phyloP scores from a whole-genome alignment of 306 rosid species.

The Prinsepia uniflora region DNA sequence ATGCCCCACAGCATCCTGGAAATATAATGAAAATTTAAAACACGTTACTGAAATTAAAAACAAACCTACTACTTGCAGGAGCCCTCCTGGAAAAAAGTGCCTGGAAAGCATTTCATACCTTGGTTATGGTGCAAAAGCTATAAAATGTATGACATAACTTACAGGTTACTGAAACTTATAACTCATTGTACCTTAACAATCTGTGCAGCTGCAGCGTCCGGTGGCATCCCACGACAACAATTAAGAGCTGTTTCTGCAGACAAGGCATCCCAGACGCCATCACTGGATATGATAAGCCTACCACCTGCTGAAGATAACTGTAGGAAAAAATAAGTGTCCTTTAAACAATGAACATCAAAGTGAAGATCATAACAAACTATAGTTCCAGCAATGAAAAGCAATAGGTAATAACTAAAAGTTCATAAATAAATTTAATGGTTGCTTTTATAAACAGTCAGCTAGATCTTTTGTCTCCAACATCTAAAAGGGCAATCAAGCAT shows the following conservation, averaged over 20 bases:
- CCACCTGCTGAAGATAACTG: slow-evolving; percentile 94
- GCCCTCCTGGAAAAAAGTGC: slow-evolving; percentile 13
- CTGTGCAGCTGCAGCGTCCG: slow-evolving; percentile 82
- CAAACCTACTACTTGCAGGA: background rate
- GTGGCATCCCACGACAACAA: slow-evolving; percentile 82
- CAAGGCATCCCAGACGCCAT: slow-evolving; percentile 98
- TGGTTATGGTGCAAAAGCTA: slow-evolving; percentile 17
- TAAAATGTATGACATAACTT: slow-evolving; percentile 12
- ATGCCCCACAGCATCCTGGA: slow-evolving; percentile 84
- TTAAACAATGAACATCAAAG: background rate
- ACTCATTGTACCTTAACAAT: slow-evolving; percentile 69
- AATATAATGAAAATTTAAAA: slow-evolving; percentile 21
- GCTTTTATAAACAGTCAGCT: background rate
- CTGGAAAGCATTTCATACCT: slow-evolving; percentile 18
- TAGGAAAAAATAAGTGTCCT: slow-evolving; percentile 17
- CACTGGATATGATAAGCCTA: slow-evolving; percentile 90
- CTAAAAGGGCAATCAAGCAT: background rate
- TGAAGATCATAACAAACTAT: background rate
- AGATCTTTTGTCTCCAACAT: background rate
- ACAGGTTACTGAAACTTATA: slow-evolving; percentile 13
- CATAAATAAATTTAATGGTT: background rate
- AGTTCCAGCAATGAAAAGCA: background rate
- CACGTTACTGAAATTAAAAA: slow-evolving; percentile 7
- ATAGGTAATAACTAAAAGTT: background rate
- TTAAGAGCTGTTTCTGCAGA: slow-evolving; percentile 76